A percentile compares a stretch with the other conserved stretches of the same genome.
Evolutionary conservation across 108 stramenopile genomes (phyloP).

Genomic region (Cyclotella cryptica): DNA sequence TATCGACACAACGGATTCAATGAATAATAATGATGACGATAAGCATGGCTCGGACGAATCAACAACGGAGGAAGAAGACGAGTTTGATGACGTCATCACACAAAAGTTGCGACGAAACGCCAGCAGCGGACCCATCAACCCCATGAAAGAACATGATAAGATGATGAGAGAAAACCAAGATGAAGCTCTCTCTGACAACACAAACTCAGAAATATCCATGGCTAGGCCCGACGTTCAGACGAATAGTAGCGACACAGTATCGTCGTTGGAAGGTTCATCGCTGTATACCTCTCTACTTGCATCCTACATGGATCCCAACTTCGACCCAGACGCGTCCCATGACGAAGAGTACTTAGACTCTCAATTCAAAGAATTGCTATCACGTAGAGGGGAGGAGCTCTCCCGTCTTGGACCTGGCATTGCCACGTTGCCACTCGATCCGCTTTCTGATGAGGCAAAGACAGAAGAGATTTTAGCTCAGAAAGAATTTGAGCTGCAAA

Average conservation of each 20-base stretch:
- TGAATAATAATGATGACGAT: neutral
- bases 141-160: slow-evolving; percentile 49
- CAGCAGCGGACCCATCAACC: slow-evolving; percentile 39
- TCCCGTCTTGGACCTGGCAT: slow-evolving; percentile 46
- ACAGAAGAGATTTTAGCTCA: slow-evolving; percentile 28
- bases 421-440: slow-evolving; percentile 43
- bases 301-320: slow-evolving; percentile 26
- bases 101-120: slow-evolving; percentile 42
- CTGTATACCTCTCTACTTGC: slow-evolving; percentile 47
- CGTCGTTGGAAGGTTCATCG: slow-evolving; percentile 5
- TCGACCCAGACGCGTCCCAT: slow-evolving; percentile 25
- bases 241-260: slow-evolving; percentile 8
- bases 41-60: neutral
- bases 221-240: neutral
- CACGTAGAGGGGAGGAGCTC: slow-evolving; percentile 37
- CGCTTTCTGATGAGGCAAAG: slow-evolving; percentile 37
- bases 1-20: neutral
- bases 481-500: slow-evolving; percentile 46
- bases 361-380: slow-evolving; percentile 42
- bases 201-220: neutral
- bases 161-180: slow-evolving; percentile 49
- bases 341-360: slow-evolving; percentile 41
- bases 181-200: slow-evolving; percentile 28
- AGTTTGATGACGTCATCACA: slow-evolving; percentile 39
- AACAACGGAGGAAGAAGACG: slow-evolving; percentile 19